A percentile compares a stretch with the other conserved stretches of the same genome.
phyloP scores from a whole-genome alignment of 805 yeast genomes.

The Kodamaea nitidulidarum region DNA sequence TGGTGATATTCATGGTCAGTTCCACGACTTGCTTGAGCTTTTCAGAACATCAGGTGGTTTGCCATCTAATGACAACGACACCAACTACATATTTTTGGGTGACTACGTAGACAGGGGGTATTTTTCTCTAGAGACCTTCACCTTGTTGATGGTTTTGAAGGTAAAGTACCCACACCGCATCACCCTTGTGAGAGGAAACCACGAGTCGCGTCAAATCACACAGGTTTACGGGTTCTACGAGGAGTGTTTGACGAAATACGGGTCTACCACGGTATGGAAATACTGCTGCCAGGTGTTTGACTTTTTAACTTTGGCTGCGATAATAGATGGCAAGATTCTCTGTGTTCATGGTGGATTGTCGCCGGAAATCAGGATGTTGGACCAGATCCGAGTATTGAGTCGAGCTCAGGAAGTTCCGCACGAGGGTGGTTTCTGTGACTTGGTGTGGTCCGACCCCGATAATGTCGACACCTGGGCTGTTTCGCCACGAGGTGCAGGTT shows the following conservation, averaged over 20 bases:
- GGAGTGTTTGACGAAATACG: constrained; percentile 89
- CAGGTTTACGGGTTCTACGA: constrained; percentile 98
- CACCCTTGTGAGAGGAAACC: constrained; percentile 95
- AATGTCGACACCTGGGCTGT: constrained; percentile 98
- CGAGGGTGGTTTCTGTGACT: constrained; percentile 97
- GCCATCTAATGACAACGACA: constrained; percentile 68
- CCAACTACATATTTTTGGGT: constrained; percentile 77
- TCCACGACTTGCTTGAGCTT: constrained; percentile 87
- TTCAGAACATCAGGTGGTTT: constrained; percentile 91
- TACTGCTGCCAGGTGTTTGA: constrained; percentile 96
- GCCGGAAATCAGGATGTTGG: constrained; percentile 96
- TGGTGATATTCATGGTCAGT: constrained; percentile 98
- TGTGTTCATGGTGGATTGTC: constrained; percentile 98
- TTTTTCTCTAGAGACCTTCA: constrained; percentile 89
- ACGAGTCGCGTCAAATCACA: constrained; percentile 95
- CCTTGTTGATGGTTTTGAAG: constrained; percentile 87
- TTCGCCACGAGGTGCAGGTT: constrained; percentile 97
- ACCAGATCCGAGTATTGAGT: constrained; percentile 88
- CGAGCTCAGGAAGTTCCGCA: constrained; percentile 99
- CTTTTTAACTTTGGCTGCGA: constrained; percentile 89
- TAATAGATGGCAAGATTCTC: constrained; percentile 87
- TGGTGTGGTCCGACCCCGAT: constrained; percentile 98
- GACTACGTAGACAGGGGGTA: constrained; percentile 99
- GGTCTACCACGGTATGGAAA: constrained; percentile 93
- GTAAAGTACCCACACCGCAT: constrained; percentile 82